Conservation (phyloP, 2,329 filamentous ascomycete species). For the Hypoxylon sp. region DNA sequence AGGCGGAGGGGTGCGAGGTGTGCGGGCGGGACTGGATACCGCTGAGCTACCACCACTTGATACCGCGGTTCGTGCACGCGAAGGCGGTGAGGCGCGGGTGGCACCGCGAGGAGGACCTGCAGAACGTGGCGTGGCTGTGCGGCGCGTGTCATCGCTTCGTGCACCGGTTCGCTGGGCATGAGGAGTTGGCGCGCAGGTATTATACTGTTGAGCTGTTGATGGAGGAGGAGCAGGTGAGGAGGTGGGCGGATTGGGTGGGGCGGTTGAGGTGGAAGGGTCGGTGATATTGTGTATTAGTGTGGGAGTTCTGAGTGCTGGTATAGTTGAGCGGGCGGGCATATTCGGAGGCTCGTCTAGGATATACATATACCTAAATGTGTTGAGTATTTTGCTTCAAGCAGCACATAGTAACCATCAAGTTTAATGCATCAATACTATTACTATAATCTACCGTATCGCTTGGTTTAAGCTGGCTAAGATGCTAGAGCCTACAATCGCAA, state of each 20-base stretch:
- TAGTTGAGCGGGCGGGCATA: background rate
- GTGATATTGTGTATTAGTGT: constrained; percentile 25
- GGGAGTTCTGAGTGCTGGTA: no score
- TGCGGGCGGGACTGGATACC: constrained; percentile 82
- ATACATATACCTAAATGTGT: no score
- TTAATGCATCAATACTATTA: no score
- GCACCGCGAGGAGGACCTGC: constrained; percentile 81
- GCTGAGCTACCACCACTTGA: constrained; percentile 87
- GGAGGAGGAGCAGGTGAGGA: constrained; percentile 78
- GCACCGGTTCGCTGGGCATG: constrained; percentile 80
- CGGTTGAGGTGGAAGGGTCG: constrained; percentile 79
- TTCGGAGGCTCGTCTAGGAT: background rate
- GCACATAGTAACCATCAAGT: no score
- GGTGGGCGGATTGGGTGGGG: constrained; percentile 80
- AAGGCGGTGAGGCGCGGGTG: constrained; percentile 84
- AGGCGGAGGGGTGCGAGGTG: constrained; percentile 77
- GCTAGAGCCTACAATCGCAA: no score
- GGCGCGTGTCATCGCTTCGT: constrained; percentile 87
- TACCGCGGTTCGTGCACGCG: constrained; percentile 82
- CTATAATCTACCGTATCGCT: no score
- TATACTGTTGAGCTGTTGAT: constrained; percentile 81
- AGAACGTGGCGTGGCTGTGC: constrained; percentile 89
- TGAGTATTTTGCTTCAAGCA: no score
- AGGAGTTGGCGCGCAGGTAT: constrained; percentile 80
- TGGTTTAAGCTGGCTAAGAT: no score